Evolutionary conservation across 495 filamentous ascomycete species (phyloP).

Genomic region (Lineolata rhizophorae): DNA sequence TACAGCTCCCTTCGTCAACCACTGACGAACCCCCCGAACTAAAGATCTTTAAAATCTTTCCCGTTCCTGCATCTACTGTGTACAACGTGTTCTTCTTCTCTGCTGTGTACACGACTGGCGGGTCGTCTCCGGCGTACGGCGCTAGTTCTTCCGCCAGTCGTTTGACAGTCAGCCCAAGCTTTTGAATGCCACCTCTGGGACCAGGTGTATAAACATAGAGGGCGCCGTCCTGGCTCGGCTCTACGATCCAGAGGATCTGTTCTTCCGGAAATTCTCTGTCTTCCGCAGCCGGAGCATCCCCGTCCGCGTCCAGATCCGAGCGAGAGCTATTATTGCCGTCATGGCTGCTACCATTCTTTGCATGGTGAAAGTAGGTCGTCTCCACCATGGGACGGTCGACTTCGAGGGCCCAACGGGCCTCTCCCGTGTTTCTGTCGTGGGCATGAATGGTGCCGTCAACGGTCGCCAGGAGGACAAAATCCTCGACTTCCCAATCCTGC

Average conservation of each 20-base stretch:
- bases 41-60: constrained; percentile 45
- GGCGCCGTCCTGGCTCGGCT: constrained; percentile 69
- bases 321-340: too few relatives aligned
- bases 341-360: too few relatives aligned
- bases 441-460: constrained; percentile 93
- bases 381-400: constrained; percentile 73
- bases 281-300: constrained; percentile 39
- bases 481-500: constrained; percentile 98
- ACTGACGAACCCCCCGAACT: constrained; percentile 32
- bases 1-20: constrained; percentile 31
- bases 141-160: constrained; percentile 46
- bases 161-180: constrained; percentile 55
- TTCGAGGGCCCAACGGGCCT: constrained; percentile 63
- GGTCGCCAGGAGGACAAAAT: constrained; percentile 98
- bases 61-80: constrained; percentile 68
- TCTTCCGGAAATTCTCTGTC: constrained; percentile 21
- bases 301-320: too few relatives aligned
- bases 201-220: constrained; percentile 70
- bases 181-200: constrained; percentile 34
- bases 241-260: constrained; percentile 88
- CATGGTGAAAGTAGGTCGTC: constrained; percentile 60
- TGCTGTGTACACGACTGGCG: constrained; percentile 56
- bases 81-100: constrained; percentile 63
- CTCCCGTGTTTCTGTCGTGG: constrained; percentile 67
- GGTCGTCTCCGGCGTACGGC: constrained; percentile 40